Percentiles rank a stretch among this genome's conserved stretches.
These are phyloP conservation scores for Termitomyces sp. DNA, from an alignment of 768 basidiomycete species.

Conservation along the genomic window DNA sequence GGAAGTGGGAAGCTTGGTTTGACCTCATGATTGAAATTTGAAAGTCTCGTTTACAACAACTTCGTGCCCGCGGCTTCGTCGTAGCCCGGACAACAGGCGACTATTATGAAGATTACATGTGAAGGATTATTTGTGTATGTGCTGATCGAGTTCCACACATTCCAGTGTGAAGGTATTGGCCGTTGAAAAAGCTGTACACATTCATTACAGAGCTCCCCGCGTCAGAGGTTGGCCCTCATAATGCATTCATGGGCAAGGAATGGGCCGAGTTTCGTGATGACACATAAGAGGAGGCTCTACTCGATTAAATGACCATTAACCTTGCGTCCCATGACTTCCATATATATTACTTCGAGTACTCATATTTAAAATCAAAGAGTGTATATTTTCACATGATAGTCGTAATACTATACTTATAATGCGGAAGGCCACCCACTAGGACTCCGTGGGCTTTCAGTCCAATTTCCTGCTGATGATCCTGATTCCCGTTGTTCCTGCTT, in stretches of 20 bases:
- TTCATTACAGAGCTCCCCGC: background rate
- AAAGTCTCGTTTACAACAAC: background rate
- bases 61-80: background rate
- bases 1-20: background rate
- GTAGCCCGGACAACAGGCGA: background rate
- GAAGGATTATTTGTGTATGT: background rate
- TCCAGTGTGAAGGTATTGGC: background rate
- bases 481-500: slow-evolving; percentile 9
- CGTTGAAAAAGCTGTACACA: background rate
- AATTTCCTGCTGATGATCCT: slow-evolving; percentile 7
- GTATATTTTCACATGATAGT: background rate
- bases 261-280: too few relatives aligned
- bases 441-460: slow-evolving; percentile 10
- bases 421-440: slow-evolving; percentile 11
- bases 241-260: too few relatives aligned
- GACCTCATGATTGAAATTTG: background rate
- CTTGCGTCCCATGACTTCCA: background rate
- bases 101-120: background rate
- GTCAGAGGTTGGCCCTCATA: background rate
- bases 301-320: too few relatives aligned
- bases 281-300: too few relatives aligned
- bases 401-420: background rate
- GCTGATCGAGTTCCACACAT: background rate
- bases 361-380: background rate
- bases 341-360: background rate